Base-by-base conservation (phyloP, 2,329 filamentous ascomycete genomes). In the Cladosporium sp. region DNA sequence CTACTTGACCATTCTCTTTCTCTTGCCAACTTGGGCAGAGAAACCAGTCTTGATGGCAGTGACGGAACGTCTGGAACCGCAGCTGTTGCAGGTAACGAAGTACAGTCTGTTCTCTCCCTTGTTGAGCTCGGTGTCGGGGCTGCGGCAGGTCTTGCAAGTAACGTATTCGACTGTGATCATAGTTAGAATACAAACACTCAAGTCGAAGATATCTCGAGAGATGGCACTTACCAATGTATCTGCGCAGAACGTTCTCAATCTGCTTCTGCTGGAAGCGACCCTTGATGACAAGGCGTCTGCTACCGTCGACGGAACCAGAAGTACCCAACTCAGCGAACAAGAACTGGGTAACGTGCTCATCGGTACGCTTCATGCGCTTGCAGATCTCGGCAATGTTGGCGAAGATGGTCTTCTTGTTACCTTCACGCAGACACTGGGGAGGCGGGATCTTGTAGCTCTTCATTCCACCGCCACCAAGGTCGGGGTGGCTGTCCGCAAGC, bases 31-130 rank as follows among this genome's bases (percentile, higher is more conserved):
- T 77, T 97, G 93, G 73, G 93, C 93, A 67, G 91, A 95, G 90
- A 99, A 99, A 90, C 93, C 93, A 56, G 90, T 96, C 85, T 99
- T 99, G 86, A 99, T 99, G 61, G 93, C 91, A 54, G 89, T 89
- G 70, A 97, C 92, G 67, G 85, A 90, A 70, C 91, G 86, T 73
- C 92, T 68, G 41, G 73, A 76, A 50, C 75, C 75, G 61, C 77
- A 79, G 43, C 72, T 76, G 76, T 93, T 96, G 84, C 92, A 96
- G 54, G 91, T 96, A 68, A 99, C 90, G 79, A 97, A 99, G 79
- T 95, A 96, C 58, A 99, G 80, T 77, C 93, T 88, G 80, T 97
- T 99, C 76, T 99, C 93, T 73, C 92, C 93, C 80, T 97, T 97
- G 83, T 86, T 95, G 68, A 99, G 84, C 70, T 96, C 90, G 49